These are phyloP conservation scores for Odonthalia washingtoniensis DNA, from an alignment of 31 red algal species.

Conservation along the genomic window DNA sequence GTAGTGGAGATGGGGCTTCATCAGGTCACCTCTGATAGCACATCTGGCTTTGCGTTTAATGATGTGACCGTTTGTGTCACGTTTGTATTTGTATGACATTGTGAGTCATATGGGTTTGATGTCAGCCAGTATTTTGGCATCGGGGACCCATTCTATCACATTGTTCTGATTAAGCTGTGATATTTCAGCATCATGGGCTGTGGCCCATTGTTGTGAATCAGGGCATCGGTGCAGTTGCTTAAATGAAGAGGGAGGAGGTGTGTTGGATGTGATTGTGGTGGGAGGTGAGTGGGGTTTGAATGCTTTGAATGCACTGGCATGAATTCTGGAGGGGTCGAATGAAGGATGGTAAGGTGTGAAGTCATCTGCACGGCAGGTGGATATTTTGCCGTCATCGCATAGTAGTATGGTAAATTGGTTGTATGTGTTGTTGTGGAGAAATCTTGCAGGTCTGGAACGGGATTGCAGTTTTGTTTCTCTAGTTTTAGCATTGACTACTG, in stretches of 20 bases:
- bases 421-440: too few relatives aligned
- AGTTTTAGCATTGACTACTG: too few relatives aligned
- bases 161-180: not conserved
- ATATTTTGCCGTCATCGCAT: not conserved
- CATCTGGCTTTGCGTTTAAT: slow-evolving; percentile 11
- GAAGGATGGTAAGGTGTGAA: not conserved
- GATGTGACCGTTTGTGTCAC: not conserved
- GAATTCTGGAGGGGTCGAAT: not conserved
- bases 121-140: too few relatives aligned
- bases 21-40: slow-evolving; percentile 30
- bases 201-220: not conserved
- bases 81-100: too few relatives aligned
- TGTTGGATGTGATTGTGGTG: not conserved
- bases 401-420: not conserved
- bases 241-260: not conserved
- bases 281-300: not conserved
- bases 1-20: slow-evolving; percentile 31
- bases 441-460: too few relatives aligned
- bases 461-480: too few relatives aligned
- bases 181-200: not conserved
- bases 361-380: not conserved
- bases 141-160: slow-evolving; percentile 9
- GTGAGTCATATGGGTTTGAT: too few relatives aligned
- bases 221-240: not conserved
- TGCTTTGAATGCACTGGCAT: not conserved